Conservation (phyloP, 306 rosid species). For the Vigna mungo region DNA sequence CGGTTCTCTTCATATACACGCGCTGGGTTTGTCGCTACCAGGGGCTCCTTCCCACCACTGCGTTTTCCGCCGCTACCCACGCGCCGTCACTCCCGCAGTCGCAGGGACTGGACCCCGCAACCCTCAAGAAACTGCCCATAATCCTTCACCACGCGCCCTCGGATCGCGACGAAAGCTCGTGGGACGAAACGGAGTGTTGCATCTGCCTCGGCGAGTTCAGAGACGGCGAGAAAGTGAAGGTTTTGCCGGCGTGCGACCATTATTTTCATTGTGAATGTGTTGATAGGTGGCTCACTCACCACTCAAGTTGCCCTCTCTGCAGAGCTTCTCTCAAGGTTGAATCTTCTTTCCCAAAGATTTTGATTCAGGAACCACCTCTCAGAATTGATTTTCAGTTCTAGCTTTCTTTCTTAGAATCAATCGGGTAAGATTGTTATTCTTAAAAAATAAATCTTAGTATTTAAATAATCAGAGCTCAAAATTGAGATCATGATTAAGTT, state of each 20-base stretch:
- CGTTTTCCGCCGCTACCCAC: slow-evolving; percentile 12
- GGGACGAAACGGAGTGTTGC: slow-evolving; percentile 68
- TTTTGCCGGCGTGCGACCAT: slow-evolving; percentile 75
- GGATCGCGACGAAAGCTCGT: slow-evolving; percentile 34
- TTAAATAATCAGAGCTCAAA: not conserved
- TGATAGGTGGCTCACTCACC: slow-evolving; percentile 72
- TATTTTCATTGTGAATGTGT: slow-evolving; percentile 82
- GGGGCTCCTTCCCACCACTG: slow-evolving; percentile 19
- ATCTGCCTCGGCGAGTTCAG: slow-evolving; percentile 74
- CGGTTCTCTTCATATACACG: slow-evolving; percentile 72
- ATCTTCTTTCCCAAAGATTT: slow-evolving; percentile 51
- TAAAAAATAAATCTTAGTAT: not conserved
- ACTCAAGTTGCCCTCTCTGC: slow-evolving; percentile 87
- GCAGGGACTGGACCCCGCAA: slow-evolving; percentile 58
- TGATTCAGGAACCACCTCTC: slow-evolving; percentile 58
- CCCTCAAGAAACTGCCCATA: slow-evolving; percentile 63
- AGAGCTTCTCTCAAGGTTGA: slow-evolving; percentile 65
- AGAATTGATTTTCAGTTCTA: slow-evolving; percentile 51
- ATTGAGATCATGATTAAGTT: not conserved
- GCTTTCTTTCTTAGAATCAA: not conserved
- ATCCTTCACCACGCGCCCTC: slow-evolving; percentile 50
- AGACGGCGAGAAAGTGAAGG: slow-evolving; percentile 82
- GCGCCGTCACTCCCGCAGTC: slow-evolving; percentile 41
- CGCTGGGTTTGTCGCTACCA: slow-evolving; percentile 79
- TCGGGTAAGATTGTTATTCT: not conserved